Evolutionary conservation across 2,329 filamentous ascomycete genomes (phyloP).

Genomic region (Trichoderma pleuroti): DNA sequence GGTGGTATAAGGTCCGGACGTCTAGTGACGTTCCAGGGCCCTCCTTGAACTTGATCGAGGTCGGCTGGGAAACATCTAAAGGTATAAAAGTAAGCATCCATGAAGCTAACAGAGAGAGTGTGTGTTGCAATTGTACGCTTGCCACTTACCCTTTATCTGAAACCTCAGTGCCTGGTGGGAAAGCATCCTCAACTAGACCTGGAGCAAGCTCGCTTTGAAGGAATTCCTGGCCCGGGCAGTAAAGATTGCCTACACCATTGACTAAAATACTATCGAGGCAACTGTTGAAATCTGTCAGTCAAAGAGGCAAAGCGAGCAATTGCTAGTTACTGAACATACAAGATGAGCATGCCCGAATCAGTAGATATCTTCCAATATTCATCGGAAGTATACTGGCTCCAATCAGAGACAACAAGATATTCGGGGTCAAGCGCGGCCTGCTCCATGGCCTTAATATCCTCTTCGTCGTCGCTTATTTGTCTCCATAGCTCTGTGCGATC

Average conservation of each 20-base stretch:
- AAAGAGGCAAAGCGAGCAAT: too few species aligned
- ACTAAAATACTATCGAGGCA: constrained; percentile 62
- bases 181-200: constrained; percentile 27
- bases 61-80: neutral
- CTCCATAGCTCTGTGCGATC: neutral
- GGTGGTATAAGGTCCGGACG: constrained; percentile 40
- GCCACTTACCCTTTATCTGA: constrained; percentile 41
- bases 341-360: constrained; percentile 42
- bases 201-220: constrained; percentile 37
- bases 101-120: neutral
- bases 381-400: constrained; percentile 51
- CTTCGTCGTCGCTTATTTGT: constrained; percentile 38
- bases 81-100: neutral
- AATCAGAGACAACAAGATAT: constrained; percentile 55
- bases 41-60: constrained; percentile 4
- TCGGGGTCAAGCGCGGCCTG: constrained; percentile 45
- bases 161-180: constrained; percentile 32
- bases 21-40: constrained; percentile 29
- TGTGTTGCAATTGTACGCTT: neutral
- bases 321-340: neutral
- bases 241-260: constrained; percentile 57
- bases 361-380: constrained; percentile 44
- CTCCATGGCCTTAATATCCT: constrained; percentile 41
- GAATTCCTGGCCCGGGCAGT: constrained; percentile 46
- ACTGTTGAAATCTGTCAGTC: constrained; percentile 26